phyloP scores from a whole-genome alignment of 140 eudicot genomes.

The Senecio squalidus region DNA sequence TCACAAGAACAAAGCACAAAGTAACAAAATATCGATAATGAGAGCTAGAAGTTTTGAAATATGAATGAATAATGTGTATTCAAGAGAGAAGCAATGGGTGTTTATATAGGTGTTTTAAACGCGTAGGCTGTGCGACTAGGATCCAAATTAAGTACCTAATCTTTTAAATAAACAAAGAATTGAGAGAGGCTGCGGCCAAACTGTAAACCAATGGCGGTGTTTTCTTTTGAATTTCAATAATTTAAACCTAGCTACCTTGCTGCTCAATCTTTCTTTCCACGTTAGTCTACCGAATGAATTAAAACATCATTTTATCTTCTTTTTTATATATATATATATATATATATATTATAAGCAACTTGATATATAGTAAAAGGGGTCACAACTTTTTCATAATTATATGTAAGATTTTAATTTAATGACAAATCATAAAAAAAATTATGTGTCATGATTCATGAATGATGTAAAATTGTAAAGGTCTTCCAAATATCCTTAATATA shows the following conservation, averaged over 20 bases:
- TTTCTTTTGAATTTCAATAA: constrained; percentile 2
- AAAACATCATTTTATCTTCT: not conserved
- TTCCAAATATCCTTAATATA: too few relatives aligned
- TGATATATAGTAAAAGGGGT: too few relatives aligned
- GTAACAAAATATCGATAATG: not conserved
- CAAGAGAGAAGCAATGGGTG: constrained; percentile 11
- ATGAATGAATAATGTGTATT: constrained; percentile 21
- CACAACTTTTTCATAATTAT: too few relatives aligned
- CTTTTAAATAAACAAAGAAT: constrained; percentile 7
- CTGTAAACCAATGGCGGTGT: constrained; percentile 5
- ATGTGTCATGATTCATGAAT: too few relatives aligned
- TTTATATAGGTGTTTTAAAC: constrained; percentile 26
- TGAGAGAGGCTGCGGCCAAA: constrained; percentile 1
- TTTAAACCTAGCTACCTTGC: not conserved
- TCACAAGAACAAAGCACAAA: constrained; percentile 5
- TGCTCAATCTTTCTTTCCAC: too few relatives aligned
- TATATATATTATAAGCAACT: too few relatives aligned
- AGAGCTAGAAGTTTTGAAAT: constrained; percentile 7
- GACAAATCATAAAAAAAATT: too few relatives aligned
- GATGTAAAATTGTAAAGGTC: too few relatives aligned
- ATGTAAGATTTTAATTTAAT: too few relatives aligned
- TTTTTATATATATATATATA: not conserved
- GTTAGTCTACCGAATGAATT: too few relatives aligned
- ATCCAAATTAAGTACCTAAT: constrained; percentile 4
- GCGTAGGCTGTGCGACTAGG: constrained; percentile 13